phyloP scores from a whole-genome alignment of 2,329 filamentous ascomycete genomes.

The Paecilomyces formosus region DNA sequence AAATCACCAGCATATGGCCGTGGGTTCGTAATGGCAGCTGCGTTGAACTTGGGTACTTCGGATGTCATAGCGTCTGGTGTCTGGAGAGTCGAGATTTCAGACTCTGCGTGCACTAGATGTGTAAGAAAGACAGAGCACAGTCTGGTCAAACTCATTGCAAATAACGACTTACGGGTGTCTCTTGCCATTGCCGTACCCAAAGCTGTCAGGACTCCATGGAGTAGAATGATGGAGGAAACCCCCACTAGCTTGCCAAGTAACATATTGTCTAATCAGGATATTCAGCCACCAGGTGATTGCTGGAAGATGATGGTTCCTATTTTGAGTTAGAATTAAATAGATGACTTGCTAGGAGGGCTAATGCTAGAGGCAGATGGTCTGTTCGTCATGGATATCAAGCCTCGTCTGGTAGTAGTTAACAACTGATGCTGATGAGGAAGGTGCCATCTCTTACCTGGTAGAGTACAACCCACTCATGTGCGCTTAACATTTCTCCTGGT shows the following conservation, averaged over 20 bases:
- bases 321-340: neutral
- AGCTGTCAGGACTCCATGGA: neutral
- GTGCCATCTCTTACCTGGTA: too few relatives aligned
- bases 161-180: neutral
- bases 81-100: neutral
- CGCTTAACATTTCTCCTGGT: too few relatives aligned
- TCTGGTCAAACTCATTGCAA: neutral
- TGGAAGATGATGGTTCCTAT: neutral
- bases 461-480: too few relatives aligned
- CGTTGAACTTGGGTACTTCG: neutral
- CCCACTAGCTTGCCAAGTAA: neutral
- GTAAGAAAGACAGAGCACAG: neutral
- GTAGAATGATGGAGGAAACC: neutral
- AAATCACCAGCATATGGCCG: constrained; percentile 16
- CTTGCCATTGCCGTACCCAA: neutral
- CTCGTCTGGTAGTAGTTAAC: too few relatives aligned
- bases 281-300: neutral
- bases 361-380: neutral
- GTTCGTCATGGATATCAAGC: too few relatives aligned
- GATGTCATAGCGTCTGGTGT: neutral
- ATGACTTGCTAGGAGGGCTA: neutral
- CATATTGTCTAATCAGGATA: neutral
- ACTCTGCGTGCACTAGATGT: neutral
- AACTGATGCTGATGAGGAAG: too few relatives aligned
- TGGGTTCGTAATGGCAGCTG: constrained; percentile 1